A percentile compares a stretch with the other conserved stretches of the same genome.
These are phyloP conservation scores for Wilcoxina mikolae DNA, from an alignment of 495 filamentous ascomycete genomes.

Conservation along the genomic window DNA sequence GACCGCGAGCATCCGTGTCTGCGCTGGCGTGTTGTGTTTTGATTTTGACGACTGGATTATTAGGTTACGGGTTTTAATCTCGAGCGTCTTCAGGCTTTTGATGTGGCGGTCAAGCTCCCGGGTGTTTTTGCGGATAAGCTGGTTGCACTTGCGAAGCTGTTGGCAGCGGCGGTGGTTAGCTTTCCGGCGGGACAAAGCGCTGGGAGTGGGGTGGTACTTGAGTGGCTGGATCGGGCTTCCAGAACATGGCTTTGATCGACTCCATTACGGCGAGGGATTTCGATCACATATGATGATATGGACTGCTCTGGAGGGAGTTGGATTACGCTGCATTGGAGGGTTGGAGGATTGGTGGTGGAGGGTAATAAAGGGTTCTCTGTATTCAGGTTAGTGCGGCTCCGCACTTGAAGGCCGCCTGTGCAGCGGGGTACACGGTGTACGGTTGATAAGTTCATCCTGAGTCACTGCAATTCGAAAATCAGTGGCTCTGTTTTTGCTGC, in stretches of 20 bases:
- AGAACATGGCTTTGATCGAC: conserved; percentile 71
- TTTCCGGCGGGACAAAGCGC: conserved; percentile 7
- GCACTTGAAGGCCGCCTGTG: too few relatives aligned
- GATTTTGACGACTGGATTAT: conserved; percentile 73
- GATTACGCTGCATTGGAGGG: too few relatives aligned
- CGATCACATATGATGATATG: too few relatives aligned
- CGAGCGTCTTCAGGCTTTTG: conserved; percentile 51
- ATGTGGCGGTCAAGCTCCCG: conserved; percentile 95
- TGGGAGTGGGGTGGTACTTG: conserved; percentile 43
- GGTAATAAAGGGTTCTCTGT: too few relatives aligned
- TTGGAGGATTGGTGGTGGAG: too few relatives aligned
- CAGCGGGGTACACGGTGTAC: too few relatives aligned
- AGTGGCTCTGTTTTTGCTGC: too few relatives aligned
- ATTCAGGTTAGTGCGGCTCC: too few relatives aligned
- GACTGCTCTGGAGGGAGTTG: too few relatives aligned
- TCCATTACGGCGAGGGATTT: conserved; percentile 79
- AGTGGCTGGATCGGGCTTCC: conserved; percentile 76
- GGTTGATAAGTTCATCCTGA: too few relatives aligned
- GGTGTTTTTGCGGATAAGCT: conserved; percentile 75
- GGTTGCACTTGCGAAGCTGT: conserved; percentile 91
- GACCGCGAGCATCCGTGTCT: conserved; percentile 70
- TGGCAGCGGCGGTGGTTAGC: conserved; percentile 11
- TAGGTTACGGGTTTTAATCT: conserved; percentile 69
- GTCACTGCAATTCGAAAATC: too few relatives aligned
- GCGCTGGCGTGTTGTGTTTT: conserved; percentile 48